Base-by-base conservation (phyloP, 805 yeast genomes). In the Scheffersomyces stipitis region DNA sequence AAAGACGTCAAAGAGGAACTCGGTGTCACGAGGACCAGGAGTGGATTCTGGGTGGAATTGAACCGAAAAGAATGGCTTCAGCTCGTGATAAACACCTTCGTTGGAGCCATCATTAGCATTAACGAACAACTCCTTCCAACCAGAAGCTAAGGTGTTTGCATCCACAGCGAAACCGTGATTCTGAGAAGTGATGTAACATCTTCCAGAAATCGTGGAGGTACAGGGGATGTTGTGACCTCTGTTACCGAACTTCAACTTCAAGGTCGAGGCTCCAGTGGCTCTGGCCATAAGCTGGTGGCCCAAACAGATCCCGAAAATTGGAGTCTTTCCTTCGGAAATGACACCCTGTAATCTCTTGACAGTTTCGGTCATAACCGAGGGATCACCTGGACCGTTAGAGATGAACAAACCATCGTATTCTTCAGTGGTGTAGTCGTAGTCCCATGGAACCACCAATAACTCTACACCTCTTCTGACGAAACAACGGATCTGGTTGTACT, bases 351-450 rank as follows among this genome's bases (percentile, higher is more conserved):
- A 69, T 50, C 76, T 80, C 28, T 66, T 73, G 24, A 84, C 84
- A 42, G 88, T 77, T 15, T 73, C 76, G 30, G 79, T 63, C 80
- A 93, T 75, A 40, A 86, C 87, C 30, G 93, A 78, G 40, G 99
- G 99, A 69, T 93, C 98, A 78, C 99, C 99, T 18, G 99, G 99
- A 72, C 99, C 99, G 66, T 93, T 93, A 38, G 97, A 90, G 48
- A 91, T 73, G 66, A 93, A 93, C 54, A 93, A 75, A 73, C 99
- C 99, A 63, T 93, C 99, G 60, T 84, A 93, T 45, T 80, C 75
- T 64, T 88, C 96, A 34, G 66, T 55, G 44, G 85, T 71, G 62
- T 85, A 83, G 64, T 89, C 96, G 59, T 89, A 81, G 62, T 93
- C 83, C 90, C 91, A 91, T 43, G 99, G 98, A 32, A 93, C 97